Base-by-base conservation (phyloP, 305 asterid genomes). In the Fraxinus platypoda region DNA sequence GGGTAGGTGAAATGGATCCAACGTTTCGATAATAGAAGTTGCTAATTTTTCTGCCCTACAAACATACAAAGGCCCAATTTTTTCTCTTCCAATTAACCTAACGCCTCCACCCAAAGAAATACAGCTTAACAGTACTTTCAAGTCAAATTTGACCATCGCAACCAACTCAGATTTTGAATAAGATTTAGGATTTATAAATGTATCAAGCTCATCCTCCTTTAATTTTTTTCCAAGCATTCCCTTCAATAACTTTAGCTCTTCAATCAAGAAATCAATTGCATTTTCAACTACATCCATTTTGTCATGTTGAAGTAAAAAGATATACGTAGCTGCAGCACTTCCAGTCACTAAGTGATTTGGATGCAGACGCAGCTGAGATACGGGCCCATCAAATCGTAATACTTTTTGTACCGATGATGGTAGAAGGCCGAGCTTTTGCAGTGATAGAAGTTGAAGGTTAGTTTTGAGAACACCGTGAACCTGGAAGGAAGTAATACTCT, bases 391-490 rank as follows among this genome's bases (percentile, higher is more conserved):
- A 85, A 91, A 90, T 82, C 38, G 95, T 78, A 97, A 80, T 85
- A 92, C 87, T 87, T 93, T 92, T 81, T 87, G 90, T 66, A 93
- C 95, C 76, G 94, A 93, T 83, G 97, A 91, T 13, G 98, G 85
- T 70, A 88, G 87, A 85, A 97, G 95, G 75, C 99, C 99, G 87
- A 87, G 90, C 89, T 97, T 97, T 91, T 97, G 99, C 78, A 97
- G 97, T 4, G 98, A 97, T 86, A 94, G 75, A 87, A 97, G 86
- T 76, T 97, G 99, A 80, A 97, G 88, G 88, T 94, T 97, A 86
- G 99, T 97, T 89, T 92, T 97, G 80, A 97, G 98, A 84, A 93
- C 93, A 84, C 99, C 98, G 80, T 97, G 97, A 87, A 97, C 93
- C 91, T 94, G 98, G 87, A 92, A 90, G 74, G 97, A 90, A 79